Base-by-base conservation (phyloP, 352 stramenopile species). In the Halophytophthora polymorphica region DNA sequence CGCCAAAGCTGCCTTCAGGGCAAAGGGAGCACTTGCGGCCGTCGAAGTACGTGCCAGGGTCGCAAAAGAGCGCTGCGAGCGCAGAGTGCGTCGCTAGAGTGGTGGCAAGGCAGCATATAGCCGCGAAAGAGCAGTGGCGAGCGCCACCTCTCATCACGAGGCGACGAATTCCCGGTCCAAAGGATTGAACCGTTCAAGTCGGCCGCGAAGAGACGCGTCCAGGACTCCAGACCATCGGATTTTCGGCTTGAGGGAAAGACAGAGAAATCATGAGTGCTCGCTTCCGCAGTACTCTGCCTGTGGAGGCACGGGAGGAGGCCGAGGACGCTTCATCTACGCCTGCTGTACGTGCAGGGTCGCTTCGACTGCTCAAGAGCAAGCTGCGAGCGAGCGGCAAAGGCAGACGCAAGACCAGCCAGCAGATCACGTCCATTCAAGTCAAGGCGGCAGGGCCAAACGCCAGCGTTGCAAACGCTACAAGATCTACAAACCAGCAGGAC, bases 1-100 rank as follows among this genome's bases (percentile, higher is more conserved):
- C 57, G 8, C 78, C 78, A 39, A 73, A 88, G 10, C 57, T 78
- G 4, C 76, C 73, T 13, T 61, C 73, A 31, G 76, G 76, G 54
- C 79, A 88, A 25, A 56, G 53, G 6, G 42, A 52, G 38, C 76
- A 89, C 43, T 61, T 65, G 19, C 19, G 6, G 17, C 71, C 74
- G 23, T 70, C 54, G 43, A 73, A 77, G 58, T 73, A 85, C 18
- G 58, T 62, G 2, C 77, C 77, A 17, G 63, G 52, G 14, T 68
- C 69, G 64, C 77, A 88, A 17, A 54, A 36, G 7, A 84, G 50
- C 0, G 56, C 62, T 23, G 38, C 28, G 4, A 43, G 31, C 41
- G 38, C 51, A 34, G 15, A 21, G 28, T 53, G 34, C 35, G 56
- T 13, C 0, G 48, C 6, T 40, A 23, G 19, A 17, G 34, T 37